Conservation (phyloP, 345 rosid species). For the Acer yangbiense region DNA sequence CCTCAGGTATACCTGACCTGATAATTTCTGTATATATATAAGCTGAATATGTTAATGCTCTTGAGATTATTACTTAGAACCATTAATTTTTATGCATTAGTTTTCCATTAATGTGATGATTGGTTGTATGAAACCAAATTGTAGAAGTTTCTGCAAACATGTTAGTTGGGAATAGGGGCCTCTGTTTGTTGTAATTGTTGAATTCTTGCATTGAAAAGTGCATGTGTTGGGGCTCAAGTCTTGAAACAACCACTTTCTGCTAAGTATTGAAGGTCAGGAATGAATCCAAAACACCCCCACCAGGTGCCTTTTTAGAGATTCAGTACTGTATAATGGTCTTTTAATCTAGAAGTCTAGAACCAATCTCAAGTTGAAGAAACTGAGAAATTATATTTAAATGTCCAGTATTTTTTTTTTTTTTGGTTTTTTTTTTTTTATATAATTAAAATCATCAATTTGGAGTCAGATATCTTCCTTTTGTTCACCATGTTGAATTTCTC, state of each 20-base stretch:
- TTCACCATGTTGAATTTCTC: slow-evolving; percentile 8
- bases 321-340: background rate
- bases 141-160: background rate
- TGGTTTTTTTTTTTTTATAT: background rate
- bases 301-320: background rate
- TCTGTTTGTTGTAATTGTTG: background rate
- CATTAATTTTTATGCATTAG: background rate
- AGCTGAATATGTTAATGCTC: background rate
- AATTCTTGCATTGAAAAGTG: background rate
- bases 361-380: background rate
- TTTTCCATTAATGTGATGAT: background rate
- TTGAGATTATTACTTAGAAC: background rate
- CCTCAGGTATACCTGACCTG: too few relatives aligned
- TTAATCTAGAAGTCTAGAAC: background rate
- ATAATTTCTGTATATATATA: background rate
- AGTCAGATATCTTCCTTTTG: background rate
- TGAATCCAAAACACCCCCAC: background rate
- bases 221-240: background rate
- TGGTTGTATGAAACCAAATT: background rate
- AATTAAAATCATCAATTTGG: background rate
- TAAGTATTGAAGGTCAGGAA: too few relatives aligned
- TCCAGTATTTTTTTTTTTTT: background rate
- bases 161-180: background rate
- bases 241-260: background rate
- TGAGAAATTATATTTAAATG: background rate